Conservation (phyloP, 306 rosid species). For the Chamaecrista fasciculata region DNA sequence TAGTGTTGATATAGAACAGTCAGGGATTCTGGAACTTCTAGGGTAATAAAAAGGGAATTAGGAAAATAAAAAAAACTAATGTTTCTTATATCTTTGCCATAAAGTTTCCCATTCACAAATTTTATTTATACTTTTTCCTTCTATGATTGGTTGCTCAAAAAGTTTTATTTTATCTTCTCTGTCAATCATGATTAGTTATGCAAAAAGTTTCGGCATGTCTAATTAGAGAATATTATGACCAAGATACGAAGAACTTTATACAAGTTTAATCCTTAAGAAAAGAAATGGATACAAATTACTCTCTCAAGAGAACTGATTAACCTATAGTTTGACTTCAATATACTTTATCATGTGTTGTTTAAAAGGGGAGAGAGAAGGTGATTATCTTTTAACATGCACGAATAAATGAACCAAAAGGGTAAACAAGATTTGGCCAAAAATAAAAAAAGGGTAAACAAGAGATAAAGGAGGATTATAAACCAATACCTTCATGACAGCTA, state of each 20-base stretch:
- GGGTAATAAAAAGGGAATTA: conserved; percentile 2
- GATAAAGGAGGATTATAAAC: conserved; percentile 10
- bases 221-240: too few relatives aligned
- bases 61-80: background rate
- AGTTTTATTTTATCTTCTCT: too few relatives aligned
- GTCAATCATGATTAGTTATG: too few relatives aligned
- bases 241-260: too few relatives aligned
- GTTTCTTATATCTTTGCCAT: too few relatives aligned
- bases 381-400: conserved; percentile 13
- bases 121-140: too few relatives aligned
- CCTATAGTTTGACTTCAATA: conserved; percentile 13
- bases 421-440: background rate
- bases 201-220: too few relatives aligned
- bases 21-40: conserved; percentile 7
- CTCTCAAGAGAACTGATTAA: background rate
- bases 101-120: too few relatives aligned
- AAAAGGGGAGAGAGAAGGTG: conserved; percentile 10
- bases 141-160: too few relatives aligned
- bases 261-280: too few relatives aligned
- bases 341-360: background rate
- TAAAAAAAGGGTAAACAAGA: conserved; percentile 12
- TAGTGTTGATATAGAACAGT: conserved; percentile 29
- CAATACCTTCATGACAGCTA: conserved; percentile 95
- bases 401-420: conserved; percentile 14
- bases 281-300: background rate